phyloP scores from a whole-genome alignment of 2,329 filamentous ascomycete genomes.

The Incumbomyces delicatus region DNA sequence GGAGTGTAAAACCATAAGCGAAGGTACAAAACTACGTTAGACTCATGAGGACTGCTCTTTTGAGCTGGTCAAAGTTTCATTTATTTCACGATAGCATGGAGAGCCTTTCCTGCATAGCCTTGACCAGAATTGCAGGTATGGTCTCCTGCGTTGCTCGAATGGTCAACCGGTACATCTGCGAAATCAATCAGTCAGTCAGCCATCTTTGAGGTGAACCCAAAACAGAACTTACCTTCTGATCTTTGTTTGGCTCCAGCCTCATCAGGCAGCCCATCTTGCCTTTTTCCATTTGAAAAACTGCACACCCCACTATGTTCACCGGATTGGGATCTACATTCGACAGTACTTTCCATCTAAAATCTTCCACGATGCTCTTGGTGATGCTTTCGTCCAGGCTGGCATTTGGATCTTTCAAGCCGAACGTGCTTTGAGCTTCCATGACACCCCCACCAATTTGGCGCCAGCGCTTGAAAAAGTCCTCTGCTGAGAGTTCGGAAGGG shows the following conservation, averaged over 20 bases:
- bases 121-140: slow-evolving; percentile 69
- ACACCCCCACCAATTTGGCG: slow-evolving; percentile 90
- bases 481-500: slow-evolving; percentile 68
- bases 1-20: too few species aligned
- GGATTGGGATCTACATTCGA: slow-evolving; percentile 80
- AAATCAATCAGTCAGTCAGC: background rate
- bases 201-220: background rate
- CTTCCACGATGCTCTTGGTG: slow-evolving; percentile 56
- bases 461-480: slow-evolving; percentile 99
- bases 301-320: slow-evolving; percentile 86
- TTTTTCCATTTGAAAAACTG: slow-evolving; percentile 63
- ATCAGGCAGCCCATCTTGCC: slow-evolving; percentile 93
- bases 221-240: slow-evolving; percentile 63
- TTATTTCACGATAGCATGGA: slow-evolving; percentile 25
- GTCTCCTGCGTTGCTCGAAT: slow-evolving; percentile 87
- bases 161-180: slow-evolving; percentile 87
- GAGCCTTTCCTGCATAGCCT: slow-evolving; percentile 78
- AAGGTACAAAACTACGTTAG: too few species aligned
- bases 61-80: background rate
- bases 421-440: slow-evolving; percentile 79
- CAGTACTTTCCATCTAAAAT: slow-evolving; percentile 82
- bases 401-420: slow-evolving; percentile 52
- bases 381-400: slow-evolving; percentile 61
- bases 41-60: too few species aligned
- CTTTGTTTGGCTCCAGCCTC: slow-evolving; percentile 88